Conservation (phyloP, 2,329 filamentous ascomycete genomes). For the Plectosphaerella sp. region DNA sequence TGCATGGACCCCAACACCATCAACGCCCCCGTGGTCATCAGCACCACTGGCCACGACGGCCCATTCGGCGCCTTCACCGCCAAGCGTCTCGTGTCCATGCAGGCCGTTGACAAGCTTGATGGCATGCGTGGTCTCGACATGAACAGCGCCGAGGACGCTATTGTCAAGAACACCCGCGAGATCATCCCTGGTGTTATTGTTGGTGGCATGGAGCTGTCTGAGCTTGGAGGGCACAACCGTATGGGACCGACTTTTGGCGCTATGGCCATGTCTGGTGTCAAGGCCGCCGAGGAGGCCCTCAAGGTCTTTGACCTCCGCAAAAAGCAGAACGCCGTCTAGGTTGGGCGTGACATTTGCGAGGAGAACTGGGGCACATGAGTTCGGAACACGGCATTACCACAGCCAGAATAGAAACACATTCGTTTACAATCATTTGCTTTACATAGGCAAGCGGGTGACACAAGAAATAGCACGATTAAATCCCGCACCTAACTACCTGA, state of each 20-base stretch:
- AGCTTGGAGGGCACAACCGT: slow-evolving; percentile 85
- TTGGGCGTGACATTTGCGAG: slow-evolving; percentile 18
- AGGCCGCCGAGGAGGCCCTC: slow-evolving; percentile 84
- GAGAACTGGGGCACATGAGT: slow-evolving; percentile 1
- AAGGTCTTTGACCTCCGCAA: slow-evolving; percentile 73
- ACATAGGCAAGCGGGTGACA: too few species aligned
- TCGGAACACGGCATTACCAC: too few species aligned
- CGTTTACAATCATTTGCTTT: too few species aligned
- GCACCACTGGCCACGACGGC: slow-evolving; percentile 85
- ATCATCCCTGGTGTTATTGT: slow-evolving; percentile 83
- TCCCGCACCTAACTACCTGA: too few species aligned
- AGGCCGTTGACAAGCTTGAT: slow-evolving; percentile 74
- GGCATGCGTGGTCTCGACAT: slow-evolving; percentile 94
- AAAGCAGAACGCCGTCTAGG: slow-evolving; percentile 65
- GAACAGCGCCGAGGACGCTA: slow-evolving; percentile 86
- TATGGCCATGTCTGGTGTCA: slow-evolving; percentile 83
- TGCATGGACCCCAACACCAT: slow-evolving; percentile 99
- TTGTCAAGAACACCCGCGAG: slow-evolving; percentile 88
- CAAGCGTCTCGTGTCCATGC: slow-evolving; percentile 88
- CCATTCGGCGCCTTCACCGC: slow-evolving; percentile 89
- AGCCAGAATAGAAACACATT: too few species aligned
- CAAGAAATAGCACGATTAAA: too few species aligned
- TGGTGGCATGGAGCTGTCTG: slow-evolving; percentile 91
- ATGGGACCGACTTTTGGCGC: slow-evolving; percentile 62
- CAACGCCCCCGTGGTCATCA: slow-evolving; percentile 84